Evolutionary conservation across 1,139 yeast species (phyloP).

Genomic region (Eremothecium sinecaudum): DNA sequence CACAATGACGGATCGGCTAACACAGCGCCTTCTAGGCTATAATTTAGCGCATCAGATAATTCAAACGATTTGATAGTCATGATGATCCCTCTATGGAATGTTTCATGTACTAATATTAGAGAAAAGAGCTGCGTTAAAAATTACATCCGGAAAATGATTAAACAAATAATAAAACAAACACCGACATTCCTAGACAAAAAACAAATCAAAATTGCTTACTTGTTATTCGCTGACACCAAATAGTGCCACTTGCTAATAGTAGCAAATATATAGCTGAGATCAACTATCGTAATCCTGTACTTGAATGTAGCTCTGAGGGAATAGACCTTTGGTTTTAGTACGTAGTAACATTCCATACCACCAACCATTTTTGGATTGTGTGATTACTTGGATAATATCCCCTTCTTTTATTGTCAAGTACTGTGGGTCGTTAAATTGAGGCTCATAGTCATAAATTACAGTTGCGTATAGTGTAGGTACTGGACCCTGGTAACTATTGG

Average conservation of each 20-base stretch:
- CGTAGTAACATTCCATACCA: constrained; percentile 11
- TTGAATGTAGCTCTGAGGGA: constrained; percentile 10
- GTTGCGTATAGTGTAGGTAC: constrained; percentile 8
- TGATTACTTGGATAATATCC: constrained; percentile 9
- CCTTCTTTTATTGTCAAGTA: constrained; percentile 7
- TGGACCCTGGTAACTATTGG: constrained; percentile 2
- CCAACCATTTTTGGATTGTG: constrained; percentile 10
- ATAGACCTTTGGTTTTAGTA: constrained; percentile 10
- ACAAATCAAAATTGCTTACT: no score
- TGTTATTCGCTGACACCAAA: no score
- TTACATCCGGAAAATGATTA: no score
- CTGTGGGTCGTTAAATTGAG: constrained; percentile 2
- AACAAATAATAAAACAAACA: no score
- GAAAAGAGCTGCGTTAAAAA: no score
- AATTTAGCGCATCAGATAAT: constrained; percentile 48
- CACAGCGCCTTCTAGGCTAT: constrained; percentile 59
- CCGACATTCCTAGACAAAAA: no score
- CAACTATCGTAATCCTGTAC: constrained; percentile 4
- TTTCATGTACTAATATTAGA: no score
- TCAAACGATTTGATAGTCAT: constrained; percentile 31
- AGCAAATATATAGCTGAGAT: no score
- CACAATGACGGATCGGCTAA: constrained; percentile 58
- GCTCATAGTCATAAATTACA: constrained; percentile 6
- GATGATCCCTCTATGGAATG: no score
- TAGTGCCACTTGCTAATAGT: no score